These are phyloP conservation scores for Malassezia yamatoensis DNA, from an alignment of 1,284 basidiomycete genomes.

Conservation along the genomic window DNA sequence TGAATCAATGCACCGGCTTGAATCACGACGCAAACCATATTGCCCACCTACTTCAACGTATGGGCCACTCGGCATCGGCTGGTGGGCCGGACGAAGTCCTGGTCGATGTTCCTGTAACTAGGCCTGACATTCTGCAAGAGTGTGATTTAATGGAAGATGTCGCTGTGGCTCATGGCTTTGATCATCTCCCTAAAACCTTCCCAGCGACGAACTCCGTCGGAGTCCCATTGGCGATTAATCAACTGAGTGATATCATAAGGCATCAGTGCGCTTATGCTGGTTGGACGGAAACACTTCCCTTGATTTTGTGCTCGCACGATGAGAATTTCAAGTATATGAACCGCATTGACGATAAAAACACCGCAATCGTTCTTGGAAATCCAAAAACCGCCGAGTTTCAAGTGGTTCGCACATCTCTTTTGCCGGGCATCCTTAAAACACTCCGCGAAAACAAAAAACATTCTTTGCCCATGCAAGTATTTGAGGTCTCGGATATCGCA, in stretches of 20 bases:
- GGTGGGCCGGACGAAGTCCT: slow-evolving; percentile 57
- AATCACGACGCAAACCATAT: slow-evolving; percentile 59
- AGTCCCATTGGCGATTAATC: slow-evolving; percentile 80
- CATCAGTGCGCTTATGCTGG: slow-evolving; percentile 85
- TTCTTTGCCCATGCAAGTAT: slow-evolving; percentile 79
- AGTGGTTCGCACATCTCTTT: slow-evolving; percentile 85
- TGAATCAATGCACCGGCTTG: slow-evolving; percentile 90
- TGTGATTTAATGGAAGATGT: slow-evolving; percentile 98
- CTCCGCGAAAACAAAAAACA: slow-evolving; percentile 92
- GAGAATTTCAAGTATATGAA: slow-evolving; percentile 94
- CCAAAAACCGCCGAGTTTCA: slow-evolving; percentile 97
- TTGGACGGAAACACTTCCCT: slow-evolving; percentile 86
- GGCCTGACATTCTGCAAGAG: slow-evolving; percentile 94
- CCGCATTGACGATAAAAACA: slow-evolving; percentile 66
- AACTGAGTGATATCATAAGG: slow-evolving; percentile 76
- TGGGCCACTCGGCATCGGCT: slow-evolving; percentile 52
- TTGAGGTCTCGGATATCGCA: slow-evolving; percentile 86
- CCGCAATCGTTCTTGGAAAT: slow-evolving; percentile 83
- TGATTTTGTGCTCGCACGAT: slow-evolving; percentile 96
- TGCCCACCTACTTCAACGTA: slow-evolving; percentile 61
- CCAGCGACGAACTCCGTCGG: slow-evolving; percentile 91
- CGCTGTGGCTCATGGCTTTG: slow-evolving; percentile 95
- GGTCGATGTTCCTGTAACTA: slow-evolving; percentile 74
- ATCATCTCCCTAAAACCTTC: slow-evolving; percentile 84
- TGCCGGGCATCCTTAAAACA: slow-evolving; percentile 92